Evolutionary conservation across 1,284 basidiomycete species (phyloP).

Genomic region (Singerocomus rubriflavus): DNA sequence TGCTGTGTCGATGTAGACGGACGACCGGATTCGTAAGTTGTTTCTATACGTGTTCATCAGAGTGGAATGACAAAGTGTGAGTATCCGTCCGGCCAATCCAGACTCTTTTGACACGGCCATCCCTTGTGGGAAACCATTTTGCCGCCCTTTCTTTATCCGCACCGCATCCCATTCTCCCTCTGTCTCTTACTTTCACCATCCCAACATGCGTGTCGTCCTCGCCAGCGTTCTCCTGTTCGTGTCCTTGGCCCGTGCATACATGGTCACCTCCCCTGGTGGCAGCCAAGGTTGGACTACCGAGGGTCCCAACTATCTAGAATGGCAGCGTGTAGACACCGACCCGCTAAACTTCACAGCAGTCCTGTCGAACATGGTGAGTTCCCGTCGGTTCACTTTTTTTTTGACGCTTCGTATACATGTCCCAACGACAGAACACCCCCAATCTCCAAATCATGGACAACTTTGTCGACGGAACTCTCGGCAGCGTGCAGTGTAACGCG

Average conservation of each 20-base stretch:
- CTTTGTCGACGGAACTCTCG: constrained; percentile 44
- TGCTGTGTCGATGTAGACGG: too few relatives aligned
- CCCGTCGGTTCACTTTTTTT: not conserved
- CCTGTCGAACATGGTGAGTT: constrained; percentile 59
- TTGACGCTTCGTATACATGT: not conserved
- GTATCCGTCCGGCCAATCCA: too few relatives aligned
- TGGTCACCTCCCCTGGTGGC: constrained; percentile 52
- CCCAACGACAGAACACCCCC: constrained; percentile 25
- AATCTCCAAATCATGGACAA: constrained; percentile 46
- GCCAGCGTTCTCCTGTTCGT: constrained; percentile 47
- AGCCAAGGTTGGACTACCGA: constrained; percentile 55
- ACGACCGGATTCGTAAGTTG: too few relatives aligned
- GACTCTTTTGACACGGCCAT: too few relatives aligned
- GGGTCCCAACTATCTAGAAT: constrained; percentile 57
- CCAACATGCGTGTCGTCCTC: constrained; percentile 44
- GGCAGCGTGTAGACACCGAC: constrained; percentile 67
- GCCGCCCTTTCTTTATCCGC: not conserved
- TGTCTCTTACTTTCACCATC: too few relatives aligned
- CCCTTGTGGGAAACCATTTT: too few relatives aligned
- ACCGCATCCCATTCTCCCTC: not conserved
- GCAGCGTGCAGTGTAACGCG: constrained; percentile 39
- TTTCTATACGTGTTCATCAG: too few relatives aligned
- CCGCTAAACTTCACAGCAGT: constrained; percentile 63
- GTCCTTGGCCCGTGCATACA: constrained; percentile 58
- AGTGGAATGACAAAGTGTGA: too few relatives aligned